Base-by-base conservation (phyloP, 75 land plant species). In the Cupressus sempervirens region DNA sequence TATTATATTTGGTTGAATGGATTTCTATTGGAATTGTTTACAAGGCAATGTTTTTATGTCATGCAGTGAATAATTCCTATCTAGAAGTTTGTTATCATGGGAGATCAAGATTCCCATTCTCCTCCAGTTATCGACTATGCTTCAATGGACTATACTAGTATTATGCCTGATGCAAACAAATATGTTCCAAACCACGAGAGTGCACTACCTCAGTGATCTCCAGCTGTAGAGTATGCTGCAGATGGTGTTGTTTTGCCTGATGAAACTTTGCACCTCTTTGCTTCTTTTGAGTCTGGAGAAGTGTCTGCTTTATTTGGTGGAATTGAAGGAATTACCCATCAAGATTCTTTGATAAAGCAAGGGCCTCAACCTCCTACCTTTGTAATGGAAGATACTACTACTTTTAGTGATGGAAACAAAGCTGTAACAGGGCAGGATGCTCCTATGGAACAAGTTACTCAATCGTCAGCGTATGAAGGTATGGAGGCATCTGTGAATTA, bases 401-500 rank as follows among this genome's bases (percentile, higher is more conserved):
- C 40, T 38, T 40, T 53, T 38, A 9, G 65, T 34, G 87, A 68
- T 36, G 48, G 15, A 76, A 74, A 29, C 68, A 86, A 76, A 41
- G 70, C 58, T 70, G 34, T 40, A 76, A 45, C 72, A 74, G 68
- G 29, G 16, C 48, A 20, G 7, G 91, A 84, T 36, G 23, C 35
- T 90, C 50, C 83, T 23, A 84, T 50, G n/a, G 40, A 53, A 10
- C 67, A 76, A 52, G 23, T 83, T 43, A 4, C 77, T 83, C 84
- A 85, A 29, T 46, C 85, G 73, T 79, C 77, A 81, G 87, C 7
- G 53, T 85, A 89, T 81, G 80, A 83, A 86, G 77, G n/a, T n/a
- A n/a, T n/a, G n/a, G n/a, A n/a, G n/a, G n/a, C n/a, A n/a, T n/a
- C n/a, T n/a, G n/a, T n/a, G 86, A 58, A 76, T 18, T 74, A 16